These are phyloP conservation scores for Aphanomyces stellatus DNA, from an alignment of 352 stramenopile species.

Conservation along the genomic window DNA sequence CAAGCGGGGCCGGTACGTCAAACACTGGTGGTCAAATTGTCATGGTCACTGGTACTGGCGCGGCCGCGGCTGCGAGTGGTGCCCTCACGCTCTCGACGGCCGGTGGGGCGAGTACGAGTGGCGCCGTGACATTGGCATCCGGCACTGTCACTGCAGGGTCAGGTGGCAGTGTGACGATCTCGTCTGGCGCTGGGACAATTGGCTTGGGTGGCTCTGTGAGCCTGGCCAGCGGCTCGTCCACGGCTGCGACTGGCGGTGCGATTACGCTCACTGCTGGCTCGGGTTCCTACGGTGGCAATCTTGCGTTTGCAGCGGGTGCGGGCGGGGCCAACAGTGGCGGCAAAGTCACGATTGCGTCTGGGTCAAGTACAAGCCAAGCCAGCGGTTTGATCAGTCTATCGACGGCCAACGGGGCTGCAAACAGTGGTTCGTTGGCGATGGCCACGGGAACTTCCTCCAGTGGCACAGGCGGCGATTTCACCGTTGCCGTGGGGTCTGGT, in stretches of 20 bases:
- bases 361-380: background rate
- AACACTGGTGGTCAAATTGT: conserved; percentile 62
- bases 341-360: conserved; percentile 4
- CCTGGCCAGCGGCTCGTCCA: conserved; percentile 22
- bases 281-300: conserved; percentile 13
- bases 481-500: conserved; percentile 43
- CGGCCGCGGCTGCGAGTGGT: conserved; percentile 46
- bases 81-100: conserved; percentile 48
- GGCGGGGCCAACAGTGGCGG: conserved; percentile 3
- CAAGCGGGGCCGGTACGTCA: conserved; percentile 45
- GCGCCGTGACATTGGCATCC: conserved; percentile 8
- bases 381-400: conserved; percentile 10
- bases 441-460: conserved; percentile 42
- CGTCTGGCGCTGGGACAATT: conserved; percentile 17
- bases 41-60: conserved; percentile 53
- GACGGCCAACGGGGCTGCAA: conserved; percentile 12
- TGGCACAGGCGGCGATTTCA: conserved; percentile 53
- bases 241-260: background rate
- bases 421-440: conserved; percentile 55
- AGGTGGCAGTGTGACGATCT: conserved; percentile 1
- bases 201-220: conserved; percentile 66
- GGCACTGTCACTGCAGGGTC: conserved; percentile 8
- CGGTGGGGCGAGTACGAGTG: conserved; percentile 41
- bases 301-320: conserved; percentile 8
- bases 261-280: conserved; percentile 1